Evolutionary conservation across 2,329 filamentous ascomycete species (phyloP).

Genomic region (Ophiosphaerella narmari): DNA sequence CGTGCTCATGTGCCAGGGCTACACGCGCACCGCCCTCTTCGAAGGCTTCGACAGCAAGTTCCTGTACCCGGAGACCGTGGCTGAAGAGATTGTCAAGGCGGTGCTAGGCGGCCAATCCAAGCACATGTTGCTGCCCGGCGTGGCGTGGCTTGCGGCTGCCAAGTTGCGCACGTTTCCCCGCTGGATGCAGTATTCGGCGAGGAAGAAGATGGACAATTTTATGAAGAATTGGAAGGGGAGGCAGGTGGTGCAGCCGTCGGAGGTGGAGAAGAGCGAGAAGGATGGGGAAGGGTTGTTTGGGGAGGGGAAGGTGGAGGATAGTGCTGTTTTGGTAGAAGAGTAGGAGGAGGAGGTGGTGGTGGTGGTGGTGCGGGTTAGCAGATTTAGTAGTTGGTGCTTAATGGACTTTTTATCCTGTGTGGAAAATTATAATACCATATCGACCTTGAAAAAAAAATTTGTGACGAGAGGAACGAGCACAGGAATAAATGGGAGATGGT

Average conservation of each 20-base stretch:
- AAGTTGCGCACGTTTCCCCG: constrained; percentile 59
- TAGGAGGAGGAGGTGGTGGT: background rate
- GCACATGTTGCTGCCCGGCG: constrained; percentile 61
- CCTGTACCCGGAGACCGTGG: constrained; percentile 66
- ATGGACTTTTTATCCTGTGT: too few species aligned
- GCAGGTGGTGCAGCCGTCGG: constrained; percentile 45
- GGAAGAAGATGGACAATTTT: constrained; percentile 47
- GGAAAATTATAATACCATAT: too few species aligned
- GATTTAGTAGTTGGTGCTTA: too few species aligned
- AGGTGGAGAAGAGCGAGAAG: constrained; percentile 16
- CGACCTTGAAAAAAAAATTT: too few species aligned
- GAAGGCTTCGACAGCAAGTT: constrained; percentile 59
- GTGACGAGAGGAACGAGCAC: too few species aligned
- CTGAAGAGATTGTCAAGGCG: constrained; percentile 65
- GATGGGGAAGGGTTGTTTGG: constrained; percentile 36
- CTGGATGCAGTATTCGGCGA: constrained; percentile 64
- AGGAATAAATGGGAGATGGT: too few species aligned
- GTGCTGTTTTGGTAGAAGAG: background rate
- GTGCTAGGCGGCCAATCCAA: constrained; percentile 63
- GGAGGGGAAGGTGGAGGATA: constrained; percentile 4
- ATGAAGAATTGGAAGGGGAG: constrained; percentile 45
- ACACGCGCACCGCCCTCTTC: constrained; percentile 66
- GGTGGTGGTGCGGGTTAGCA: background rate
- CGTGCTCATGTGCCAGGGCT: constrained; percentile 67
- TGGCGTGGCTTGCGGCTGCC: constrained; percentile 38